Percentiles rank a stretch among this genome's conserved stretches.
phyloP scores from a whole-genome alignment of 1,139 yeast genomes.

The Magnusiomyces magnusii region DNA sequence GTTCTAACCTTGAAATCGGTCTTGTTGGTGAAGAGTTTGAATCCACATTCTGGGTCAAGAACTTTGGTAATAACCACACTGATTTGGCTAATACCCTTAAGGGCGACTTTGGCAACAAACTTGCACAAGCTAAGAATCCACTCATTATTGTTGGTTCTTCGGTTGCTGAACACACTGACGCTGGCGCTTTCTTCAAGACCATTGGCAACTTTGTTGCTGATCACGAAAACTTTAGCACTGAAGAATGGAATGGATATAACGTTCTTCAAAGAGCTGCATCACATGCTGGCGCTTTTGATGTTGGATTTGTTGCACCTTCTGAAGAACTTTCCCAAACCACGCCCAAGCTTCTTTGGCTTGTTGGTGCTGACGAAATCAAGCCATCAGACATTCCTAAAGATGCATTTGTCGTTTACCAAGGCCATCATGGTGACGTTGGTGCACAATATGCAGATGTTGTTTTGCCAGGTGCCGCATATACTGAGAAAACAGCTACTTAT shows the following conservation, averaged over 20 bases:
- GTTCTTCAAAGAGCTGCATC: slow-evolving; percentile 82
- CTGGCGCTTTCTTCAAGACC: slow-evolving; percentile 52
- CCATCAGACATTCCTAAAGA: slow-evolving; percentile 69
- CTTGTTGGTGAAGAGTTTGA: slow-evolving; percentile 73
- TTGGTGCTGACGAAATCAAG: slow-evolving; percentile 78
- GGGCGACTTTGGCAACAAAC: slow-evolving; percentile 65
- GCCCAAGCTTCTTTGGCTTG: slow-evolving; percentile 72
- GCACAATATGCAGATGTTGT: slow-evolving; percentile 86
- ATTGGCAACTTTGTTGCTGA: slow-evolving; percentile 58
- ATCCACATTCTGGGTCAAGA: slow-evolving; percentile 60
- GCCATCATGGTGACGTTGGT: slow-evolving; percentile 89
- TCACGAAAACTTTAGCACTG: slow-evolving; percentile 55
- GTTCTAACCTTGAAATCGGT: slow-evolving; percentile 54
- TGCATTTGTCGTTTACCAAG: slow-evolving; percentile 85
- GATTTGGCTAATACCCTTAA: slow-evolving; percentile 53
- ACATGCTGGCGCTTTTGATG: slow-evolving; percentile 77
- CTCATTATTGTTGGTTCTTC: slow-evolving; percentile 80
- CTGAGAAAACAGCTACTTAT: slow-evolving; percentile 82
- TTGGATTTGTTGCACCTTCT: slow-evolving; percentile 63
- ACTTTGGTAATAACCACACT: slow-evolving; percentile 55
- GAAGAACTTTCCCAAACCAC: slow-evolving; percentile 42
- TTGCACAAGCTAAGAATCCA: slow-evolving; percentile 63
- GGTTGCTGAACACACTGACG: slow-evolving; percentile 61
- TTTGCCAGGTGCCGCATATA: slow-evolving; percentile 83
- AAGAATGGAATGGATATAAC: slow-evolving; percentile 78